Evolutionary conservation across 2,329 filamentous ascomycete genomes (phyloP), one percentile per base, ranked within the genome.

Genomic region (Fusarium nisikadoi): DNA sequence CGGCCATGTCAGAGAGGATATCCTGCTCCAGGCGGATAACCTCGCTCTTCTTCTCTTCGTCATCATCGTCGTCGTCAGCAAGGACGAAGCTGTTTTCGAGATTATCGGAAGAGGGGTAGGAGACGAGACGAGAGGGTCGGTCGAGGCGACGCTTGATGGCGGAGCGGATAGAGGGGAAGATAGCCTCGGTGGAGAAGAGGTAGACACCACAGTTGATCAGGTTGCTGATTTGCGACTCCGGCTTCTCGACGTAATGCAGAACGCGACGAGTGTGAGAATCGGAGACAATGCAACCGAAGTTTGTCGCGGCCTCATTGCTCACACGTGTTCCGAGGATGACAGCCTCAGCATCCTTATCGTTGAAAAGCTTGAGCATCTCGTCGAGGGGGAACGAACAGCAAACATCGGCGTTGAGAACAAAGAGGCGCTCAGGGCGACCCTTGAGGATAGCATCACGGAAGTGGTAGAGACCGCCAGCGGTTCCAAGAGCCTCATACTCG

Each of bases 161-260:
- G 75, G 89, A 94, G 81, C 92, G 92, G 82, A 99, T 98, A 75
- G 94, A 93, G 72, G 95, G 95, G 89, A 98, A 98, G 85, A 98
- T 97, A 82, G 92, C 94, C 76, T 98, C 94, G 72, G 95, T 96
- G 73, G 93, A 90, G 84, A 99, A 99, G 78, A 98, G 93, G 86
- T 98, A 99, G 79, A 99, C 95, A 78, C 96, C 96, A 83, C 96
- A 98, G 88, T 98, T 99, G 88, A 99, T 99, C 75, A 99, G 88
- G 86, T 98, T 98, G 80, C 93, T 97, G 83, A 99, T 98, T 83
- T 97, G 93, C 62, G 93, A 94, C 84, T 99, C 95, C 74, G 96
- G 96, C 87, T 98, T 98, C 89, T 98, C 96, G 81, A 99, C 96
- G 84, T 99, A 98, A 86, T 99, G 96, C 68, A 98, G 91, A 49